Evolutionary conservation across 139 green algal species (phyloP).

Genomic region (Pseudopediastrum boryanum): DNA sequence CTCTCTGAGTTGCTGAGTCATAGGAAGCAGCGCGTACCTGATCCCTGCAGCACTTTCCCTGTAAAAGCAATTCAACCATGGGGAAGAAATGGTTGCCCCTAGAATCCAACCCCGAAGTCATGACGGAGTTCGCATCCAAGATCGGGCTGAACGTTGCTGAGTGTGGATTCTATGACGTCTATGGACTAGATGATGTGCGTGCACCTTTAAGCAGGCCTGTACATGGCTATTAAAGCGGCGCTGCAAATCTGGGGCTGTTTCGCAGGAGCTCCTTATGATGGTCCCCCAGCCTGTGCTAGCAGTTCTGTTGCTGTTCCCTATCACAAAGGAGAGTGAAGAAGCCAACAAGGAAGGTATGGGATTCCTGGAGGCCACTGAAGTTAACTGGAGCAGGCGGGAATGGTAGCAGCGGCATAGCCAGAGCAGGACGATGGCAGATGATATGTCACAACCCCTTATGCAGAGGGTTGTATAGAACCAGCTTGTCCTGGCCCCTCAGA

Average conservation of each 20-base stretch:
- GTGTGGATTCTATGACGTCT: constrained; percentile 78
- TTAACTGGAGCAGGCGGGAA: too few species aligned
- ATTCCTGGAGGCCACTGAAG: too few species aligned
- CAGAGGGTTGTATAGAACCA: too few species aligned
- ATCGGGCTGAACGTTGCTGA: constrained; percentile 64
- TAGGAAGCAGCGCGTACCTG: too few species aligned
- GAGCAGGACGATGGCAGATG: too few species aligned
- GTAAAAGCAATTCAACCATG: constrained; percentile 5
- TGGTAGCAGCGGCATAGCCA: too few species aligned
- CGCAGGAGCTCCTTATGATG: constrained; percentile 87
- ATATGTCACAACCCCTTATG: too few species aligned
- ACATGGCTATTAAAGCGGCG: background rate
- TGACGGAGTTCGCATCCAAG: constrained; percentile 74
- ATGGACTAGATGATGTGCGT: constrained; percentile 68
- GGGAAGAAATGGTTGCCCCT: constrained; percentile 75
- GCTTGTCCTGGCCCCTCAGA: too few species aligned
- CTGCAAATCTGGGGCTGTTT: background rate
- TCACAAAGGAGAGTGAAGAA: constrained; percentile 71
- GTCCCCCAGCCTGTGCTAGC: constrained; percentile 83
- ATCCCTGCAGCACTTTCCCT: background rate
- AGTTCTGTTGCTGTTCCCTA: constrained; percentile 88
- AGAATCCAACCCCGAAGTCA: constrained; percentile 85
- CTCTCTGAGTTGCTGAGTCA: too few species aligned
- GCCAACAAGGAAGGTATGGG: constrained; percentile 64
- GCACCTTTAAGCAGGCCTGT: background rate